Percentiles rank a stretch among this genome's conserved stretches.
phyloP scores from a whole-genome alignment of 805 yeast genomes.

The Helenozyma rhizophorensis region DNA sequence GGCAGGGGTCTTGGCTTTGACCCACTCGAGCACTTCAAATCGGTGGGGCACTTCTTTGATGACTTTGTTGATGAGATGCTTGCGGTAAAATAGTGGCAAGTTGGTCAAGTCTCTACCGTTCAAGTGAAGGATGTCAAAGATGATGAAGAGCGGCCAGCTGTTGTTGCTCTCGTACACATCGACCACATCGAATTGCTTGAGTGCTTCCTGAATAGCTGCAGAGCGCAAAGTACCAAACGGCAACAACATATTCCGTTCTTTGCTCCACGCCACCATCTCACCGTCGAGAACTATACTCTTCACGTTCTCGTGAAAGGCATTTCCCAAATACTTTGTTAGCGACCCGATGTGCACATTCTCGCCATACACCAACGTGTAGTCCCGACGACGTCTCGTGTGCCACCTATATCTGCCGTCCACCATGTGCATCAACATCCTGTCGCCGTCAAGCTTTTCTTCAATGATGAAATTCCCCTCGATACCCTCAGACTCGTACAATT shows the following conservation, averaged over 20 bases:
- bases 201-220: conserved; percentile 55
- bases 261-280: conserved; percentile 89
- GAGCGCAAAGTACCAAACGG: conserved; percentile 82
- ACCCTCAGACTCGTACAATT: conserved; percentile 11
- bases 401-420: conserved; percentile 35
- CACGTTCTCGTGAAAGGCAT: conserved; percentile 37
- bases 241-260: conserved; percentile 46
- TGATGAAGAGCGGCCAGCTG: conserved; percentile 52
- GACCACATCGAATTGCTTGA: conserved; percentile 27
- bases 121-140: conserved; percentile 68
- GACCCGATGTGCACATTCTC: conserved; percentile 44
- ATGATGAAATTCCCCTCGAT: conserved; percentile 47
- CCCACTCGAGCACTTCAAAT: conserved; percentile 46
- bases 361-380: conserved; percentile 71
- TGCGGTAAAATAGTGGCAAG: conserved; percentile 53
- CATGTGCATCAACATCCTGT: conserved; percentile 76
- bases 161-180: conserved; percentile 22
- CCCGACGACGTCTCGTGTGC: conserved; percentile 66
- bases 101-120: conserved; percentile 63
- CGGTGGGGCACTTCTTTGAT: conserved; percentile 42
- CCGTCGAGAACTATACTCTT: conserved; percentile 65
- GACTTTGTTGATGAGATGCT: conserved; percentile 43
- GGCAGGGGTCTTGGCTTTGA: conserved; percentile 37
- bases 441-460: conserved; percentile 95
- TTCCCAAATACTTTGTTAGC: conserved; percentile 46